These are phyloP conservation scores for Prunus mume DNA, from an alignment of 306 rosid genomes.

Conservation along the genomic window DNA sequence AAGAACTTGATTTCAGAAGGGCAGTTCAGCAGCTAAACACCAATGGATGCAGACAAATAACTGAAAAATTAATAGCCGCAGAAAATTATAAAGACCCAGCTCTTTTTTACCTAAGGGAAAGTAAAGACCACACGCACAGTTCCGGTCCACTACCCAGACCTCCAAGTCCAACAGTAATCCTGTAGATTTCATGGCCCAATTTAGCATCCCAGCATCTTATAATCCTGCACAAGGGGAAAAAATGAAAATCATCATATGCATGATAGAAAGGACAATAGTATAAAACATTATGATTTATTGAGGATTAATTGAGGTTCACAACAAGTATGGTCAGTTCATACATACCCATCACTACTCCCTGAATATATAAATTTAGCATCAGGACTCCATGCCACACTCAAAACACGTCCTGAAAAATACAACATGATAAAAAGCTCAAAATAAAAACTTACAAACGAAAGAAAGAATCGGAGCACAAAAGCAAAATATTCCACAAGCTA, in stretches of 20 bases:
- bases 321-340: conserved; percentile 4
- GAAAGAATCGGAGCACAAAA: not conserved
- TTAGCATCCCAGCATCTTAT: conserved; percentile 82
- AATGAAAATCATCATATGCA: not conserved
- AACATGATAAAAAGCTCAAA: conserved; percentile 10
- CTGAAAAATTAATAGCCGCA: conserved; percentile 5
- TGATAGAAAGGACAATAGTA: not conserved
- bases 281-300: not conserved
- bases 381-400: conserved; percentile 85
- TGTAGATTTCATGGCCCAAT: conserved; percentile 61
- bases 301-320: not conserved
- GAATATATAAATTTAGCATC: conserved; percentile 71
- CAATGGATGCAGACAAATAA: conserved; percentile 11
- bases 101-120: conserved; percentile 62
- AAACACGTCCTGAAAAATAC: conserved; percentile 61
- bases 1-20: conserved; percentile 18
- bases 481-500: not conserved
- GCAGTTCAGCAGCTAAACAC: conserved; percentile 1
- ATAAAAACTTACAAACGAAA: not conserved
- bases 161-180: conserved; percentile 89
- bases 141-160: conserved; percentile 70
- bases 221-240: conserved; percentile 35
- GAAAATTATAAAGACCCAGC: not conserved
- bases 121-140: conserved; percentile 85
- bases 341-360: conserved; percentile 96